A percentile compares a stretch with the other conserved stretches of the same genome.
These are phyloP conservation scores for Diaporthe sp. DNA, from an alignment of 2,329 filamentous ascomycete species.

Conservation along the genomic window DNA sequence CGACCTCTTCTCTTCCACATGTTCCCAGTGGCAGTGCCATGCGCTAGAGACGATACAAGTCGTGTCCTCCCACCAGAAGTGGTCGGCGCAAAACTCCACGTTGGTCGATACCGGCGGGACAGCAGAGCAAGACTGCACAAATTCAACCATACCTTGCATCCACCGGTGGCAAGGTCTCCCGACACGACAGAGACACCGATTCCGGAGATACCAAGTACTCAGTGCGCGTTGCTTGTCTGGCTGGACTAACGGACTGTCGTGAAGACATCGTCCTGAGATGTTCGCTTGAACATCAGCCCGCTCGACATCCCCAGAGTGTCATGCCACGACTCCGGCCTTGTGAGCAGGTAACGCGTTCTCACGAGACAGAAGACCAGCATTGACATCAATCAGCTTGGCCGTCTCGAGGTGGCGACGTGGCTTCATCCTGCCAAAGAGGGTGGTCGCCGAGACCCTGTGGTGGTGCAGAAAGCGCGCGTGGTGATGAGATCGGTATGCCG, in stretches of 20 bases:
- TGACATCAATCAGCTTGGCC: not conserved
- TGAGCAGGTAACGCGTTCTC: not conserved
- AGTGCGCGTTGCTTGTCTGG: not conserved
- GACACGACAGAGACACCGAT: not conserved
- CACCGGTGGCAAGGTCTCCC: not conserved
- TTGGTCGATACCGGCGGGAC: not conserved
- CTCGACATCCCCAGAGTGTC: not conserved
- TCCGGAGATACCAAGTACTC: not conserved
- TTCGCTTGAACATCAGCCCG: conserved; percentile 10
- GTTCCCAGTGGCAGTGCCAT: not conserved
- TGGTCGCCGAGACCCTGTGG: not conserved
- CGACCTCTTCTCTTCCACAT: not conserved
- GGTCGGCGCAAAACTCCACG: not conserved
- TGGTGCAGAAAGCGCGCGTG: not conserved
- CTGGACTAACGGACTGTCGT: not conserved
- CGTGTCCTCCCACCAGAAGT: not conserved
- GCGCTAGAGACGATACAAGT: no score
- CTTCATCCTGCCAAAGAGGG: not conserved
- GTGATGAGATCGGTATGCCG: not conserved
- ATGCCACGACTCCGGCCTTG: not conserved
- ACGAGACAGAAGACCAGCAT: not conserved
- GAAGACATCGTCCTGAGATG: not conserved
- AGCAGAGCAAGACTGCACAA: not conserved
- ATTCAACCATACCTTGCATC: not conserved
- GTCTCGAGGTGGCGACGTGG: not conserved